Evolutionary conservation across 495 filamentous ascomycete genomes (phyloP).

Genomic region (Aspergillus heteromorphus): DNA sequence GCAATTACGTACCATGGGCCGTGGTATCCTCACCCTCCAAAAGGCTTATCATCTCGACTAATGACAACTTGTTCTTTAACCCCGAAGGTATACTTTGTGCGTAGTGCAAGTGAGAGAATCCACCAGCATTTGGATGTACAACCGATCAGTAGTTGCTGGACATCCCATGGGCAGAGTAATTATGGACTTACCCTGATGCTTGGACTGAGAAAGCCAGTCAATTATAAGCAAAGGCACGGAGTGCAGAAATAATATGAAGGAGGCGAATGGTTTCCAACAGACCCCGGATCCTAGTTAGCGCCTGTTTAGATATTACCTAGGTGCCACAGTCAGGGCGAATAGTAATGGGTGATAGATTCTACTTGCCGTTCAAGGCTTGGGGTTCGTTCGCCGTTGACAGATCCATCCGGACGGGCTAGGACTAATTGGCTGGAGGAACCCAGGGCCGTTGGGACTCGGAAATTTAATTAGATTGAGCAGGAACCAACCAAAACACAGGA

Average conservation of each 20-base stretch:
- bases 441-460: conserved; percentile 19
- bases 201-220: conserved; percentile 12
- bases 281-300: conserved; percentile 21
- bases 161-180: not conserved
- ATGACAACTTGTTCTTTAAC: no score
- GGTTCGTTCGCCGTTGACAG: conserved; percentile 24
- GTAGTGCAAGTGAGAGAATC: no score
- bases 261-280: conserved; percentile 18
- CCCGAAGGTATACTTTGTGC: no score
- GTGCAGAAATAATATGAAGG: conserved; percentile 14
- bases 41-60: no score
- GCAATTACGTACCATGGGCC: no score
- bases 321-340: no score
- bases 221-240: conserved; percentile 4
- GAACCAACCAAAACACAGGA: conserved; percentile 13
- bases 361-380: conserved; percentile 21
- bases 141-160: no score
- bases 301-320: conserved; percentile 15
- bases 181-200: not conserved
- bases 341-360: no score
- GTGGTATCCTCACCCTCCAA: no score
- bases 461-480: conserved; percentile 13
- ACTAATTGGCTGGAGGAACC: conserved; percentile 20
- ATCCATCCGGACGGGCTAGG: conserved; percentile 17
- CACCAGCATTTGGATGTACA: no score